Conservation (phyloP, 1,284 basidiomycete species). For the Filobasidium uniguttulatum region DNA sequence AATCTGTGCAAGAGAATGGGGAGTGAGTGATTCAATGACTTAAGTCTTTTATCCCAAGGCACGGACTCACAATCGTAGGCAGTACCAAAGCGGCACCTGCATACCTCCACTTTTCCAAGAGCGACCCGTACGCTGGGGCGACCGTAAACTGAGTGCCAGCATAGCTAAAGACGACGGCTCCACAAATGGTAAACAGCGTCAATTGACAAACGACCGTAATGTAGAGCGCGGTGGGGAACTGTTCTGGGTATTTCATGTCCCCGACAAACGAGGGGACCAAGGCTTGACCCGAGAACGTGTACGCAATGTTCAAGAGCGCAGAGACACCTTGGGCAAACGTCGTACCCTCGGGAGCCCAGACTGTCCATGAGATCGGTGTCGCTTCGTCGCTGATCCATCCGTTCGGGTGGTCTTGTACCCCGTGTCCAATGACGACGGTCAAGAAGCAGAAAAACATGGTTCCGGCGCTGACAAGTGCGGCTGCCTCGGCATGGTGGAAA, state of each 20-base stretch:
- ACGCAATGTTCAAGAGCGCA: slow-evolving; percentile 41
- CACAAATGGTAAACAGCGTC: slow-evolving; percentile 48
- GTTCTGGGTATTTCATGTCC: slow-evolving; percentile 39
- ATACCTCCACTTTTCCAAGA: slow-evolving; percentile 21
- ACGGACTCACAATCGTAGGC: slow-evolving; percentile 44
- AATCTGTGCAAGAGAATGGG: not conserved
- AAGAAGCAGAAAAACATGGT: slow-evolving; percentile 16
- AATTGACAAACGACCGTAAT: slow-evolving; percentile 45
- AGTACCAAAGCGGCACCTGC: slow-evolving; percentile 37
- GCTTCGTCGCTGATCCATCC: slow-evolving; percentile 21
- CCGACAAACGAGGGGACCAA: slow-evolving; percentile 40
- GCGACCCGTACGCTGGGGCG: slow-evolving; percentile 43
- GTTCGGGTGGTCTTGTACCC: slow-evolving; percentile 16
- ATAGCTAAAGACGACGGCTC: slow-evolving; percentile 47
- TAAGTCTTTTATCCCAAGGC: slow-evolving; percentile 19
- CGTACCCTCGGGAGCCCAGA: slow-evolving; percentile 38
- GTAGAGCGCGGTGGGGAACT: slow-evolving; percentile 47
- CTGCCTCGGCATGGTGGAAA: slow-evolving; percentile 19
- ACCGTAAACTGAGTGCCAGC: slow-evolving; percentile 43
- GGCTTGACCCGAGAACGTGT: slow-evolving; percentile 51
- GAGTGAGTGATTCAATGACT: not conserved
- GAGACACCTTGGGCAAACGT: slow-evolving; percentile 46
- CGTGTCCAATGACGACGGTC: slow-evolving; percentile 16
- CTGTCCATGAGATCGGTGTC: slow-evolving; percentile 27
- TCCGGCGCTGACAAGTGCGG: slow-evolving; percentile 20